Evolutionary conservation across 2,329 filamentous ascomycete genomes (phyloP).

Genomic region (Pseudonectria foliicola): DNA sequence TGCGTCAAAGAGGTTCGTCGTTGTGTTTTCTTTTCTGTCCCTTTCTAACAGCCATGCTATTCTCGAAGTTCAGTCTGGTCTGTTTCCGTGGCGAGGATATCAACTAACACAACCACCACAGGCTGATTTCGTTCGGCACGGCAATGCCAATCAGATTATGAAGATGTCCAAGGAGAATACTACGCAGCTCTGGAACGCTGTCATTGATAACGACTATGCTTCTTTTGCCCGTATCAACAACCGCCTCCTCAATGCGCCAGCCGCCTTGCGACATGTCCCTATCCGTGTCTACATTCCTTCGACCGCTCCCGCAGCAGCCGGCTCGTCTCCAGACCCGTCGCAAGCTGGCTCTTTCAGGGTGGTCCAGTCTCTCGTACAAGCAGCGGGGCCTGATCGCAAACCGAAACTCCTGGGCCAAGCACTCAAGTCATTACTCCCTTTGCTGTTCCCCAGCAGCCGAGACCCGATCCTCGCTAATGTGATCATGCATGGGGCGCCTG

Average conservation of each 20-base stretch:
- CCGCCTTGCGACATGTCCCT: slow-evolving; percentile 74
- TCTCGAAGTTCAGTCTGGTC: too few species aligned
- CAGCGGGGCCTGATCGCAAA: slow-evolving; percentile 23
- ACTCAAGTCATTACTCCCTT: slow-evolving; percentile 67
- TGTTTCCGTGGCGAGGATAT: too few species aligned
- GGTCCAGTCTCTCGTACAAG: slow-evolving; percentile 68
- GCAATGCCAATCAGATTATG: slow-evolving; percentile 86
- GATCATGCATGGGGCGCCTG: slow-evolving; percentile 74
- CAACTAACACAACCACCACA: slow-evolving; percentile 20
- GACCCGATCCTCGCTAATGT: slow-evolving; percentile 79
- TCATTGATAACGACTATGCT: slow-evolving; percentile 67
- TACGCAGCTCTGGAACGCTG: slow-evolving; percentile 72
- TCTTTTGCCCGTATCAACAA: slow-evolving; percentile 69
- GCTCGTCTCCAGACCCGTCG: slow-evolving; percentile 22
- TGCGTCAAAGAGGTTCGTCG: slow-evolving; percentile 53
- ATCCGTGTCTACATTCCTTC: slow-evolving; percentile 79
- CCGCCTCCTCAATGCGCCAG: slow-evolving; percentile 68
- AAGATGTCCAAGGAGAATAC: slow-evolving; percentile 78
- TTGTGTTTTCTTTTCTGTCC: background rate
- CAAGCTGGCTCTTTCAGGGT: slow-evolving; percentile 55
- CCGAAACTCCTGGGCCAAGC: slow-evolving; percentile 62
- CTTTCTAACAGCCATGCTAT: background rate
- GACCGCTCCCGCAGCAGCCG: slow-evolving; percentile 39
- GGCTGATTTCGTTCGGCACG: slow-evolving; percentile 83
- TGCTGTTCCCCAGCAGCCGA: slow-evolving; percentile 77